Evolutionary conservation across 495 filamentous ascomycete species (phyloP).

Genomic region (Daldinia bambusicola): DNA sequence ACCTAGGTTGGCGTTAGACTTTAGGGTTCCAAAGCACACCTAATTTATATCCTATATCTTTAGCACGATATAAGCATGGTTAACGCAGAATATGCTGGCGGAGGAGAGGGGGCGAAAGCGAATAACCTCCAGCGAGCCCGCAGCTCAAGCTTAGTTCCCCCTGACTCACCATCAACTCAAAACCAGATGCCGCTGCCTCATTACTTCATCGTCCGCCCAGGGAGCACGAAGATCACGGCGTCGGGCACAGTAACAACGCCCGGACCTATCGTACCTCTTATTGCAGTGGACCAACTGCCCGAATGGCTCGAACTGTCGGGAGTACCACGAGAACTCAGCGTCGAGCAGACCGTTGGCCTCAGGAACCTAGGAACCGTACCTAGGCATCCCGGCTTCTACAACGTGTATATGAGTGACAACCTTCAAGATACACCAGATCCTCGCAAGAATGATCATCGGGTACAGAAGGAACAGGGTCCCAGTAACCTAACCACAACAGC

Average conservation of each 20-base stretch:
- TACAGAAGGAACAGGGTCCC: not conserved
- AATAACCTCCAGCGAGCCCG: slow-evolving; percentile 1
- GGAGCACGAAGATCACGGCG: slow-evolving; percentile 20
- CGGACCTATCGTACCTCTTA: slow-evolving; percentile 55
- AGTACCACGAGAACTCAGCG: slow-evolving; percentile 51
- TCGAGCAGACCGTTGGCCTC: slow-evolving; percentile 53
- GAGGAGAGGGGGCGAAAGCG: not conserved
- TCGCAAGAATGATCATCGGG: not conserved
- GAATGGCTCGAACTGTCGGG: slow-evolving; percentile 52
- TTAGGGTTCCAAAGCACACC: slow-evolving; percentile 1
- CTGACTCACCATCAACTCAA: not conserved
- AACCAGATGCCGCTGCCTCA: slow-evolving; percentile 33
- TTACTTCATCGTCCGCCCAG: slow-evolving; percentile 54
- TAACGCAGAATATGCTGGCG: not conserved
- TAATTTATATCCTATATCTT: not conserved
- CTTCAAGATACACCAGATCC: not conserved
- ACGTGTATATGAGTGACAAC: slow-evolving; percentile 41
- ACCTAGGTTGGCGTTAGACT: not conserved
- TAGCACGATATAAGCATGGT: slow-evolving; percentile 4
- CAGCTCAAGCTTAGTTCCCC: not conserved
- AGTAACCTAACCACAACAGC: no score
- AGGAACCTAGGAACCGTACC: slow-evolving; percentile 51
- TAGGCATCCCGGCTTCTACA: slow-evolving; percentile 47
- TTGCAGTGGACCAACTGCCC: slow-evolving; percentile 59
- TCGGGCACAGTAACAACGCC: slow-evolving; percentile 33